Evolutionary conservation across 305 asterid genomes (phyloP).

Genomic region (Euphrasia arctica): DNA sequence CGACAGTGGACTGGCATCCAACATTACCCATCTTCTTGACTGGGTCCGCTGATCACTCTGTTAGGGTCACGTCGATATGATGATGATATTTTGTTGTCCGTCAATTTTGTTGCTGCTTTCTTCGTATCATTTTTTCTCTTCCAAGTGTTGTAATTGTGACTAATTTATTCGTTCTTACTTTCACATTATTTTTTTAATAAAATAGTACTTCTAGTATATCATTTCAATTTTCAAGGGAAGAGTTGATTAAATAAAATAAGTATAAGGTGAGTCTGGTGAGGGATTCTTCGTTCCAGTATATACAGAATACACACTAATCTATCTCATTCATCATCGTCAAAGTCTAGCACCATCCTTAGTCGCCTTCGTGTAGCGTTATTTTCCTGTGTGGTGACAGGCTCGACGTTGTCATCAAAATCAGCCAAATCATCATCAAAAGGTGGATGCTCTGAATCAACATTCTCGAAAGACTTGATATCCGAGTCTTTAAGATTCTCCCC

Average conservation of each 20-base stretch:
- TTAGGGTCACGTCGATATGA: conserved; percentile 61
- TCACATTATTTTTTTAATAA: neutral
- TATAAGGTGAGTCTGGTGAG: neutral
- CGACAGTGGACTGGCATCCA: conserved; percentile 99
- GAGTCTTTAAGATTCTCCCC: conserved; percentile 26
- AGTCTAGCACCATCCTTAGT: conserved; percentile 62
- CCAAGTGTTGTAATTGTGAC: neutral
- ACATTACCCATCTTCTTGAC: conserved; percentile 78
- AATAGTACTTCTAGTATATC: too few species aligned
- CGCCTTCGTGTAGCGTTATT: conserved; percentile 54
- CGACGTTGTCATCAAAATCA: conserved; percentile 44
- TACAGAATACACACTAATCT: neutral
- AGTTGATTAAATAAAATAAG: neutral
- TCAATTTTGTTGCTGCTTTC: conserved; percentile 7
- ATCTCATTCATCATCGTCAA: conserved; percentile 60
- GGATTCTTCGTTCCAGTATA: conserved; percentile 4
- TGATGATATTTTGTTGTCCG: conserved; percentile 32
- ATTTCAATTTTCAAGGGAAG: neutral
- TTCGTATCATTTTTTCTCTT: neutral
- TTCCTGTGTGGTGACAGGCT: conserved; percentile 28
- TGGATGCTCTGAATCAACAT: conserved; percentile 27
- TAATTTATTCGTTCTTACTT: neutral
- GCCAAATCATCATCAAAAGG: conserved; percentile 40
- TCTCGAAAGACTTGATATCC: conserved; percentile 19
- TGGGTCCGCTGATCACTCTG: conserved; percentile 93